Evolutionary conservation across 1,284 basidiomycete species (phyloP).

Genomic region (Fomitopsis pinicola): DNA sequence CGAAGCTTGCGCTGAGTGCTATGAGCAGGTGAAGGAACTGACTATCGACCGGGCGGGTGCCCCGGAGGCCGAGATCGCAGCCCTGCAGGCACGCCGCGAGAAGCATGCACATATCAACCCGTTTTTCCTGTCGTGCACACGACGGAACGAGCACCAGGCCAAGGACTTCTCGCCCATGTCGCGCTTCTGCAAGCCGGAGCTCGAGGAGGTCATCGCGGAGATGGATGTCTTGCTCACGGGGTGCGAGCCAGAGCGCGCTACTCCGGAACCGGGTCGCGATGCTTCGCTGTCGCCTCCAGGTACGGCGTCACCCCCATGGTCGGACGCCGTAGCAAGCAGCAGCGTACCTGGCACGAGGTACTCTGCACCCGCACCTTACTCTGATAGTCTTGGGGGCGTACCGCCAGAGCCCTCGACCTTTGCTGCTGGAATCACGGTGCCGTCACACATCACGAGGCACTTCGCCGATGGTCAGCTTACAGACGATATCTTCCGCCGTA

Average conservation of each 20-base stretch:
- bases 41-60: conserved; percentile 49
- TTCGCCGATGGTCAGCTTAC: conserved; percentile 52
- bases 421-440: conserved; percentile 24
- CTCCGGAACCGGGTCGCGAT: conserved; percentile 6
- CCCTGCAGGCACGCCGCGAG: conserved; percentile 48
- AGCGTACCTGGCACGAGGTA: background rate
- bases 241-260: conserved; percentile 8
- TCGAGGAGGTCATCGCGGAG: conserved; percentile 58
- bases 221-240: conserved; percentile 54
- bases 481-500: conserved; percentile 55
- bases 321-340: background rate
- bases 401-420: conserved; percentile 22
- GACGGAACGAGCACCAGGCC: conserved; percentile 61
- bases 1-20: conserved; percentile 86
- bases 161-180: conserved; percentile 78
- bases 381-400: conserved; percentile 7
- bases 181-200: conserved; percentile 64
- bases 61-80: conserved; percentile 42
- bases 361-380: background rate
- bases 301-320: background rate
- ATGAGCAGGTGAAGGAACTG: conserved; percentile 62
- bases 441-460: conserved; percentile 39
- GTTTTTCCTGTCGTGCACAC: conserved; percentile 69
- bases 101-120: conserved; percentile 63
- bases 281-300: conserved; percentile 6